Evolutionary conservation across 2,329 filamentous ascomycete species (phyloP).

Genomic region (Neofusicoccum kwambonambiense): DNA sequence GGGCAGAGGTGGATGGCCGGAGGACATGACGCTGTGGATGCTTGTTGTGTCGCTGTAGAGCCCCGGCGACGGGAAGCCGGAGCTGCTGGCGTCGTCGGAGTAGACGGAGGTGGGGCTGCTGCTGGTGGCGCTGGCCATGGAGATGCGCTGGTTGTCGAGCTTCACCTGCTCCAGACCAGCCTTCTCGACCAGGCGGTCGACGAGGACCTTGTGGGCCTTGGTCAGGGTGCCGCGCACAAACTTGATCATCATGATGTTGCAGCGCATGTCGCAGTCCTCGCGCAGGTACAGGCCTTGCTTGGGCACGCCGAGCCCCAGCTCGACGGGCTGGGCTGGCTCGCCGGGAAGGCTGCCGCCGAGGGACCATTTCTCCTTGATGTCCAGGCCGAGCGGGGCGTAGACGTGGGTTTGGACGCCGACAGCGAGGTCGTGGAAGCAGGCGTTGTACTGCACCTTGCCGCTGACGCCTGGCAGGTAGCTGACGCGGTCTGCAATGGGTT

Average conservation of each 20-base stretch:
- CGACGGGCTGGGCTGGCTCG: conserved; percentile 63
- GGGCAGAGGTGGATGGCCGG: neutral
- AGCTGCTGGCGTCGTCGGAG: neutral
- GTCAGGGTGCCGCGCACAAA: conserved; percentile 84
- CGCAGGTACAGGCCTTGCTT: conserved; percentile 71
- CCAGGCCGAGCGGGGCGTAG: conserved; percentile 77
- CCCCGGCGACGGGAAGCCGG: neutral
- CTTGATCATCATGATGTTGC: conserved; percentile 70
- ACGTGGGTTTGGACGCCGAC: conserved; percentile 77
- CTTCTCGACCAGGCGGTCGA: conserved; percentile 12
- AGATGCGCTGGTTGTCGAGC: conserved; percentile 1
- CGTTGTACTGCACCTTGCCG: conserved; percentile 73
- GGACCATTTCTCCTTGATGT: conserved; percentile 76
- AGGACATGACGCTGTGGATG: neutral
- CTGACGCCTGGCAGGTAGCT: conserved; percentile 68
- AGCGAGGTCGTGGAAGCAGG: conserved; percentile 73
- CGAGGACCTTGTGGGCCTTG: conserved; percentile 61
- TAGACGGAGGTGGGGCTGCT: neutral
- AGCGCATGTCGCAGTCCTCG: conserved; percentile 83
- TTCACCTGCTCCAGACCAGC: conserved; percentile 5
- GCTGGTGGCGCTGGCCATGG: neutral
- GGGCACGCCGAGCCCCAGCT: conserved; percentile 66
- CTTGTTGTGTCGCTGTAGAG: neutral
- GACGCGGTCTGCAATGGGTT: conserved; percentile 64
- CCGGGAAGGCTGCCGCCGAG: conserved; percentile 70